Evolutionary conservation across 805 yeast genomes (phyloP), one percentile per base, ranked within the genome.

Genomic region (Cyberlindnera mississippiensis): DNA sequence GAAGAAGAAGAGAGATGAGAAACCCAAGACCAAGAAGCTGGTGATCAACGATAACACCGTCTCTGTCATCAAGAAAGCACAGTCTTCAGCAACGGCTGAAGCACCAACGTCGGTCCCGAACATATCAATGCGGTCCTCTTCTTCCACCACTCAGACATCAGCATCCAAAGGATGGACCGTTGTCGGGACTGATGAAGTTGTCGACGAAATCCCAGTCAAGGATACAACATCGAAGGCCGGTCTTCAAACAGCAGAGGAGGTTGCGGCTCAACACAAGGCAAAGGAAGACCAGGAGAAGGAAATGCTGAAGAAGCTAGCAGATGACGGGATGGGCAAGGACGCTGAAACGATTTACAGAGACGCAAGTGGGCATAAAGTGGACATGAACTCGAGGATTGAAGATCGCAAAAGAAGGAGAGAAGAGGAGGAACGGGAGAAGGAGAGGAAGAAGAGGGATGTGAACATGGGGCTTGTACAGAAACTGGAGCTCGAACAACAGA

Each of bases 331-430:
- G 27, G 54, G 49, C 1, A 38, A 32, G 12, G 45, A 50, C 14
- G 45, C 51, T 8, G 58, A 62, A 31, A 78, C 84, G 0, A 65
- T 78, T 0, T 75, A 73, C 52, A 72, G 93, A 67, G 91, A 85
- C 55, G 63, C 73, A 2, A 55, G 70, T 1, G 95, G 95, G 14
- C 63, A 74, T 26, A 67, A 65, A 16, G 63, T 82, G 3, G 73
- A 76, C 47, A 57, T 73, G 37, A 56, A 62, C 17, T 50, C 47
- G 30, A 45, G 52, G 35, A 42, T 56, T 45, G 49, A 57, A 29
- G 54, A 62, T 41, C 50, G 59, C 24, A 36, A 49, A 37, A 51
- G 59, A 31, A 59, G 57, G 19, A 56, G 55, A 42, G 50, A 53
- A 40, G 42, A 56, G 28, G 60, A 57, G 31, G 63, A 59, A 37